Evolutionary conservation across 345 rosid species (phyloP).

Genomic region (Melaleuca alternifolia): DNA sequence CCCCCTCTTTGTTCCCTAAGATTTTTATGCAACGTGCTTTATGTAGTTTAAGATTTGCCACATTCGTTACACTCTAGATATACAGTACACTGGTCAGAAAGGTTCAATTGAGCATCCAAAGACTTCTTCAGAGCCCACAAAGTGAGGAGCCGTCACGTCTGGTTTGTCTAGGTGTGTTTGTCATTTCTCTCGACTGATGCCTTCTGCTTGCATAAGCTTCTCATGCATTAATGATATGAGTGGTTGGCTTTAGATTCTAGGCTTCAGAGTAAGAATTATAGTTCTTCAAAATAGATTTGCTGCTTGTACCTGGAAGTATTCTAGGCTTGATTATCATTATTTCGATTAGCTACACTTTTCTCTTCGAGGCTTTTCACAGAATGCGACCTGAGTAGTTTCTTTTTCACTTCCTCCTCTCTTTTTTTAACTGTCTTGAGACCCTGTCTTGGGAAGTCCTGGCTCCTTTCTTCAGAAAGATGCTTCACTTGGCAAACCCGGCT

Average conservation of each 20-base stretch:
- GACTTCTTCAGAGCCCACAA: conserved; percentile 41
- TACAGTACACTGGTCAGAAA: conserved; percentile 84
- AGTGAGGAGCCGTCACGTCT: conserved; percentile 90
- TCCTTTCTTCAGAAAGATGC: not conserved
- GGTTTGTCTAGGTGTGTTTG: conserved; percentile 76
- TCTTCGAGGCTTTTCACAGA: not conserved
- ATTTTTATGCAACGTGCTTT: not conserved
- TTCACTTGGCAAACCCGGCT: not conserved
- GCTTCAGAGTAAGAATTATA: not conserved
- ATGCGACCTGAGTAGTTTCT: not conserved
- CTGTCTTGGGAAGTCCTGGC: too few relatives aligned
- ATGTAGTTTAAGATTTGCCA: conserved; percentile 60
- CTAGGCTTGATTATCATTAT: not conserved
- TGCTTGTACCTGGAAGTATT: not conserved
- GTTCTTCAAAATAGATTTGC: not conserved
- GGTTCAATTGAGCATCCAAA: conserved; percentile 64
- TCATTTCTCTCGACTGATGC: not conserved
- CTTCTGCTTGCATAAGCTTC: not conserved
- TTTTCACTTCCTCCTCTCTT: not conserved
- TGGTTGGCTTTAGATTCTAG: not conserved
- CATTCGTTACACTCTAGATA: conserved; percentile 71
- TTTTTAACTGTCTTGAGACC: too few relatives aligned
- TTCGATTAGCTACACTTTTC: not conserved
- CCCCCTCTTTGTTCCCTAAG: not conserved
- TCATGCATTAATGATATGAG: not conserved